Percentiles rank a stretch among this genome's conserved stretches.
phyloP scores from a whole-genome alignment of 2,329 filamentous ascomycete species.

The Lizonia empirigonia region DNA sequence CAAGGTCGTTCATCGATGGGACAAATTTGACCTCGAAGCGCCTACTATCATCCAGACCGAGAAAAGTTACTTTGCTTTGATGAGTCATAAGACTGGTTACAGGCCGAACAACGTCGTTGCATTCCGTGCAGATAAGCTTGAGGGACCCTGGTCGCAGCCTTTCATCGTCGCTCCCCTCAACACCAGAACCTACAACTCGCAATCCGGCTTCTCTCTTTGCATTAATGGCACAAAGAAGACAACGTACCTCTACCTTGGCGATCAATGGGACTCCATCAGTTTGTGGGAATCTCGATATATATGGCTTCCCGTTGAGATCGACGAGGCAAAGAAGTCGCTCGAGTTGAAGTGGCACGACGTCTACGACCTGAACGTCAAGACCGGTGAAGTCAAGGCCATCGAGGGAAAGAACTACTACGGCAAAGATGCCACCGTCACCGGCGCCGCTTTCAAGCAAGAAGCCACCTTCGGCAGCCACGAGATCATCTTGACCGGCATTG shows the following conservation, averaged over 20 bases:
- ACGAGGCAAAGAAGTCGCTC: conserved; percentile 59
- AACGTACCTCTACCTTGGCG: conserved; percentile 59
- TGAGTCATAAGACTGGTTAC: conserved; percentile 69
- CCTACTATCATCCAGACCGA: conserved; percentile 66
- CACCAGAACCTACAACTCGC: conserved; percentile 60
- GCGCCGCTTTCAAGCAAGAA: conserved; percentile 61
- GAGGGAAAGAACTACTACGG: conserved; percentile 57
- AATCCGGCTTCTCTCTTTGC: conserved; percentile 57
- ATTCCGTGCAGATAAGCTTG: conserved; percentile 58
- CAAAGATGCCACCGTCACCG: conserved; percentile 53
- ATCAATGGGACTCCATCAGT: conserved; percentile 62
- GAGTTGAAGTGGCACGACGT: conserved; percentile 61
- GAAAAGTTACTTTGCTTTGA: conserved; percentile 63
- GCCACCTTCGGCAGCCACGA: conserved; percentile 58
- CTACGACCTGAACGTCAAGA: conserved; percentile 61
- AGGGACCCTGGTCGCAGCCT: conserved; percentile 61
- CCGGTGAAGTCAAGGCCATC: conserved; percentile 56
- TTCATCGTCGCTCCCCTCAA: conserved; percentile 59
- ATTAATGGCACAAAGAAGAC: conserved; percentile 58
- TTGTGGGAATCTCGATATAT: conserved; percentile 64
- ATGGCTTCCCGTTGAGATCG: conserved; percentile 61
- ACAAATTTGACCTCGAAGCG: conserved; percentile 66
- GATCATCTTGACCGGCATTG: conserved; percentile 58
- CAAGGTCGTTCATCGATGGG: conserved; percentile 60
- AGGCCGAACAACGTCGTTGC: conserved; percentile 66